Evolutionary conservation across 306 rosid species (phyloP).

Genomic region (Betula pendula): DNA sequence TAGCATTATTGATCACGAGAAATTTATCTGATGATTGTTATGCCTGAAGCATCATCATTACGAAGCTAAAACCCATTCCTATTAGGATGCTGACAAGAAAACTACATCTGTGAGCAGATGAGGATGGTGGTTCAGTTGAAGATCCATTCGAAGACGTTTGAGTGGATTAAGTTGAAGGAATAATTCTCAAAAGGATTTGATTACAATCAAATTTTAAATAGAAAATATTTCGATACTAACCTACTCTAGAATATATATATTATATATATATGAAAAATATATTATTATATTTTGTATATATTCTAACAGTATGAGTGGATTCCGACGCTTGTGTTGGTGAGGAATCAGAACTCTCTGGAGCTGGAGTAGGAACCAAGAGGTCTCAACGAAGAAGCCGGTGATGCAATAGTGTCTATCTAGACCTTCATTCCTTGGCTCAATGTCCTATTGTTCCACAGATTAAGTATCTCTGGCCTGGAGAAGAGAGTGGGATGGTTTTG

Average conservation of each 20-base stretch:
- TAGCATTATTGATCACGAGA: slow-evolving; percentile 5
- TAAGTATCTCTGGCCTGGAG: slow-evolving; percentile 81
- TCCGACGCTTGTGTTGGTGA: slow-evolving; percentile 39
- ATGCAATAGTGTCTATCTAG: slow-evolving; percentile 64
- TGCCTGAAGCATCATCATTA: slow-evolving; percentile 37
- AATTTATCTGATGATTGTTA: slow-evolving; percentile 28
- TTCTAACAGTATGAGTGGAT: too few species aligned
- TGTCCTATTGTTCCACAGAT: slow-evolving; percentile 75
- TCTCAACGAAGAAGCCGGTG: slow-evolving; percentile 17
- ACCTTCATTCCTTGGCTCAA: slow-evolving; percentile 80
- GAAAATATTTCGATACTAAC: too few species aligned
- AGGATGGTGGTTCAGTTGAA: slow-evolving; percentile 40
- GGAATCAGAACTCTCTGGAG: slow-evolving; percentile 29
- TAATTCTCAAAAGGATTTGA: too few species aligned
- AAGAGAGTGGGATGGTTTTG: slow-evolving; percentile 53
- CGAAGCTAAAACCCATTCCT: slow-evolving; percentile 34
- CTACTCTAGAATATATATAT: too few species aligned
- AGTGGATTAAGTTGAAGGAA: slow-evolving; percentile 51
- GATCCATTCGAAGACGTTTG: slow-evolving; percentile 37
- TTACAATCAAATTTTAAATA: too few species aligned
- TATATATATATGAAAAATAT: too few species aligned
- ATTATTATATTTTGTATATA: too few species aligned
- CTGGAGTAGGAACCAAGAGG: slow-evolving; percentile 40
- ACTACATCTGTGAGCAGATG: slow-evolving; percentile 36
- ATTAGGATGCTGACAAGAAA: slow-evolving; percentile 31